Evolutionary conservation across 768 basidiomycete species (phyloP).

Genomic region (Amanita thiersii): DNA sequence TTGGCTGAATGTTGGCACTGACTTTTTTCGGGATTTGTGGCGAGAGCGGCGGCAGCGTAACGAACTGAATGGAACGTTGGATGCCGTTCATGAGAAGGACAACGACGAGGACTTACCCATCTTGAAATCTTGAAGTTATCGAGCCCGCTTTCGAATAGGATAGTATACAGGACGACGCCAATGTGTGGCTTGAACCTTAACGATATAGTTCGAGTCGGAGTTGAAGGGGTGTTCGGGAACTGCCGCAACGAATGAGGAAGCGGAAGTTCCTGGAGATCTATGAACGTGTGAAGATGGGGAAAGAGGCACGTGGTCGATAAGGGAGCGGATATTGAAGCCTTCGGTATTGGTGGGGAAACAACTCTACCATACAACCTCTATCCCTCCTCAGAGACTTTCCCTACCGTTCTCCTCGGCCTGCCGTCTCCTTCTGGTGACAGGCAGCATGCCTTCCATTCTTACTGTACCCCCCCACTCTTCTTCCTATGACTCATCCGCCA

Average conservation of each 20-base stretch:
- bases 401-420: no score
- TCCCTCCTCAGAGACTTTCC: not conserved
- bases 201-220: slow-evolving; percentile 20
- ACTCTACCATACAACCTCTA: not conserved
- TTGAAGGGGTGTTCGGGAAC: slow-evolving; percentile 9
- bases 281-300: not conserved
- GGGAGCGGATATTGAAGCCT: not conserved
- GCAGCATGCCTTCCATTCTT: slow-evolving; percentile 1
- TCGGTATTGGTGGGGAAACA: not conserved
- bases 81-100: slow-evolving; percentile 11
- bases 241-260: no score
- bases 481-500: not conserved
- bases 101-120: slow-evolving; percentile 46
- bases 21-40: slow-evolving; percentile 96
- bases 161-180: slow-evolving; percentile 12
- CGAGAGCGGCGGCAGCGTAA: slow-evolving; percentile 84
- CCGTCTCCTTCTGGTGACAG: not conserved
- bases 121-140: slow-evolving; percentile 51
- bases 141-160: slow-evolving; percentile 25
- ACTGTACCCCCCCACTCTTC: not conserved
- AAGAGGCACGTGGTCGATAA: not conserved
- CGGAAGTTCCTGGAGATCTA: no score
- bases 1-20: slow-evolving; percentile 20
- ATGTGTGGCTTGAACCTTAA: slow-evolving; percentile 42
- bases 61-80: slow-evolving; percentile 52